A percentile compares a stretch with the other conserved stretches of the same genome.
Evolutionary conservation across 345 rosid species (phyloP).

Genomic region (Orychophragmus violaceus): DNA sequence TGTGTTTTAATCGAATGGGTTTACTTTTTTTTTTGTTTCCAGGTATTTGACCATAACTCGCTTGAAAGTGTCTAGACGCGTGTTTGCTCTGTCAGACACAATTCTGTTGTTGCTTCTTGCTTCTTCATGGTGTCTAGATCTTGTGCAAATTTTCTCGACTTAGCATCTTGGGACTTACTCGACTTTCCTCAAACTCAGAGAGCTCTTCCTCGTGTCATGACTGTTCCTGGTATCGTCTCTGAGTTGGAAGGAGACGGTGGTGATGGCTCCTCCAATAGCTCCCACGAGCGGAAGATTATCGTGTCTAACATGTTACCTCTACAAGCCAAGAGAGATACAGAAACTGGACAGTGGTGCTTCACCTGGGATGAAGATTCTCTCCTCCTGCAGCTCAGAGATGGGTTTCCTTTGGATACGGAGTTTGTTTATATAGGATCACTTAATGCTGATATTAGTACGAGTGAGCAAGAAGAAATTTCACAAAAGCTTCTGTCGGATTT

Average conservation of each 20-base stretch:
- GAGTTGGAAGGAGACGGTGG: conserved; percentile 43
- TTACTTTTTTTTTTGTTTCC: too few relatives aligned
- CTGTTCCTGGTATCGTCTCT: conserved; percentile 65
- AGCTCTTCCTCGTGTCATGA: conserved; percentile 70
- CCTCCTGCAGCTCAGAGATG: conserved; percentile 54
- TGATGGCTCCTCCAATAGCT: conserved; percentile 43
- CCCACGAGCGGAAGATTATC: conserved; percentile 45
- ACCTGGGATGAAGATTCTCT: conserved; percentile 55
- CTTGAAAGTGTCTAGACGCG: too few relatives aligned
- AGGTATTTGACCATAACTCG: too few relatives aligned
- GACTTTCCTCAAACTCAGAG: too few relatives aligned
- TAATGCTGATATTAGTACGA: conserved; percentile 45
- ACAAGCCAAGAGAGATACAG: conserved; percentile 38
- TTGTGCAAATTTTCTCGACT: too few relatives aligned
- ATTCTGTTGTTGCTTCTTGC: too few relatives aligned
- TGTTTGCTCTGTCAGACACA: too few relatives aligned
- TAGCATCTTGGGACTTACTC: conserved; percentile 52
- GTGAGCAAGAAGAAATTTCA: conserved; percentile 68
- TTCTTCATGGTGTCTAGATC: too few relatives aligned
- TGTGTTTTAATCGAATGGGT: too few relatives aligned
- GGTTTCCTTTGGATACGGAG: conserved; percentile 56
- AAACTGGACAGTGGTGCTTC: conserved; percentile 55
- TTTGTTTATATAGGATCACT: conserved; percentile 67
- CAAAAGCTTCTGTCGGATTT: conserved; percentile 53
- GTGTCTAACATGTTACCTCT: conserved; percentile 57